Conservation (phyloP, 306 rosid genomes). For the Canavalia ensiformis region DNA sequence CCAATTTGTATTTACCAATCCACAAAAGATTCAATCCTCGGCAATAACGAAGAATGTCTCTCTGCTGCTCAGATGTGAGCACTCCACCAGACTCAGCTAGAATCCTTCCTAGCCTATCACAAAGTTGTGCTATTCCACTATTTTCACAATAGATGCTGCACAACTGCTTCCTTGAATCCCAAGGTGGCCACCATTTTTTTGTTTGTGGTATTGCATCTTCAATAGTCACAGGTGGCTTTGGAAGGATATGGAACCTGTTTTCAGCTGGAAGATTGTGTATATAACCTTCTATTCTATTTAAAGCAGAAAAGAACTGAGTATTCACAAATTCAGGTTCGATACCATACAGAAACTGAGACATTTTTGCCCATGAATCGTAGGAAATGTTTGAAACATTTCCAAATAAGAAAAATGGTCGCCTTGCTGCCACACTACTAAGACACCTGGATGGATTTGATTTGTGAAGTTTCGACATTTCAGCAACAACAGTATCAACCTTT, state of each 20-base stretch:
- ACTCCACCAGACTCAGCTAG: constrained; percentile 63
- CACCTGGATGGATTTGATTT: constrained; percentile 56
- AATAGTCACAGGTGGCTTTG: constrained; percentile 74
- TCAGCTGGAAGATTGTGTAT: constrained; percentile 89
- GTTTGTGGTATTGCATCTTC: constrained; percentile 73
- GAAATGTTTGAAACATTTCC: constrained; percentile 68
- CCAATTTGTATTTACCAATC: constrained; percentile 69
- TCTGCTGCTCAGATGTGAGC: constrained; percentile 67
- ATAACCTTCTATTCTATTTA: constrained; percentile 85
- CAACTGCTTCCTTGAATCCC: constrained; percentile 88
- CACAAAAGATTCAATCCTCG: constrained; percentile 75
- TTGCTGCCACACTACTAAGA: constrained; percentile 57
- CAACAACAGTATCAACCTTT: constrained; percentile 54
- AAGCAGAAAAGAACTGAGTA: constrained; percentile 73
- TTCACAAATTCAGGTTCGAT: constrained; percentile 82
- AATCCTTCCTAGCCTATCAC: constrained; percentile 68
- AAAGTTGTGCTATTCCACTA: constrained; percentile 62
- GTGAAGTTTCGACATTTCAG: constrained; percentile 50
- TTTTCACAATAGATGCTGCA: constrained; percentile 71
- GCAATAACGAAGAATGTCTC: constrained; percentile 72
- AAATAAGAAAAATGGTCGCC: constrained; percentile 84
- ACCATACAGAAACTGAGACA: constrained; percentile 77
- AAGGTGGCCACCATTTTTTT: constrained; percentile 91
- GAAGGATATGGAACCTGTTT: constrained; percentile 72
- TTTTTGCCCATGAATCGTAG: constrained; percentile 74